A percentile compares a stretch with the other conserved stretches of the same genome.
Evolutionary conservation across 129 eudicot genomes (phyloP).

Genomic region (Saussurea involucrata): DNA sequence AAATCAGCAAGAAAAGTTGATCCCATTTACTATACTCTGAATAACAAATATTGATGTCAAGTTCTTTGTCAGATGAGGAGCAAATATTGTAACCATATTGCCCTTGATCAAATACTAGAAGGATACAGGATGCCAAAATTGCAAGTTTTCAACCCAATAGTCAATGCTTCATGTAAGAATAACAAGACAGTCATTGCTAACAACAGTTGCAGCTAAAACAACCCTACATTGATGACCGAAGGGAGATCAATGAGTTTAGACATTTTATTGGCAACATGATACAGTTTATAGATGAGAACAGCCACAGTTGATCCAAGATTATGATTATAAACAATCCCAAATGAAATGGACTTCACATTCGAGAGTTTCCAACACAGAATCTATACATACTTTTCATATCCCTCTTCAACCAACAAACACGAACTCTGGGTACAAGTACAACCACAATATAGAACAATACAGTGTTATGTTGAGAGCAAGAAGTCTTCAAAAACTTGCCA

Average conservation of each 20-base stretch:
- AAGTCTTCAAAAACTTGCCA: background rate
- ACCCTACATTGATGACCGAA: no score
- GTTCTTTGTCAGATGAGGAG: background rate
- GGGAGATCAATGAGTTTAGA: no score
- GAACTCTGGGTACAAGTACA: background rate
- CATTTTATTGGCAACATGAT: background rate
- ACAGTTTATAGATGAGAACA: background rate
- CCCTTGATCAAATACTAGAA: background rate
- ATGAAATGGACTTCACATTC: background rate
- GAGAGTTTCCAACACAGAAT: background rate
- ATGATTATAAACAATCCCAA: background rate
- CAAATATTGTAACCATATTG: background rate
- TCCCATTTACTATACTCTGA: background rate
- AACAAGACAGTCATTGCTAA: no score
- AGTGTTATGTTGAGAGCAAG: background rate
- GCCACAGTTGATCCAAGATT: background rate
- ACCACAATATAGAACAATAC: background rate
- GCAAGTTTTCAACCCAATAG: background rate
- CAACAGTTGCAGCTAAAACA: no score
- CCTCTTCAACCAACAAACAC: background rate
- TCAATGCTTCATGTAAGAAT: no score
- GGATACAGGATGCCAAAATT: background rate
- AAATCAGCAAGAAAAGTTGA: background rate
- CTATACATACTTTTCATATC: background rate
- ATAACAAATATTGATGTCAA: background rate